These are phyloP conservation scores for Sclerotinia glacialis DNA, from an alignment of 2,329 filamentous ascomycete species.

Conservation along the genomic window DNA sequence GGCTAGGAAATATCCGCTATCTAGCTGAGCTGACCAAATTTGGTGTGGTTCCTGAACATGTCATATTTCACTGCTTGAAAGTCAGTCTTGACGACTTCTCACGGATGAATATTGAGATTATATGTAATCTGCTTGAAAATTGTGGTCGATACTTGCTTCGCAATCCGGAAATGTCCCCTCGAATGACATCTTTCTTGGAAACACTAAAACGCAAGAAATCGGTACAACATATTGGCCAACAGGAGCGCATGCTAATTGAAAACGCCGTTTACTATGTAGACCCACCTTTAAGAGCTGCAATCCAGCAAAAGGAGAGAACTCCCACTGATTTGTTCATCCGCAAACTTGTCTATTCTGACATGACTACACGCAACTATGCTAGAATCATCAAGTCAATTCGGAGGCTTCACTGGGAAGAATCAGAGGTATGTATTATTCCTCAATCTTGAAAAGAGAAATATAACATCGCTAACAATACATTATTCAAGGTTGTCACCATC, in stretches of 20 bases:
- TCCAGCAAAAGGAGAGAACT: conserved; percentile 93
- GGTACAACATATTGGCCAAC: conserved; percentile 89
- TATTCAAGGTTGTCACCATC: conserved; percentile 39
- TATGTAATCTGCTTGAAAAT: conserved; percentile 92
- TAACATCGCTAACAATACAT: conserved; percentile 16
- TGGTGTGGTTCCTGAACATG: conserved; percentile 94
- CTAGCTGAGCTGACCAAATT: conserved; percentile 97
- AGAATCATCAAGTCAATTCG: conserved; percentile 93
- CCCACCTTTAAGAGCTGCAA: conserved; percentile 86
- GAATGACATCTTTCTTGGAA: conserved; percentile 92
- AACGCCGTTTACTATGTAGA: conserved; percentile 98
- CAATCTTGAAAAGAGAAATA: too few species aligned
- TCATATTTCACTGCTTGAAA: conserved; percentile 98
- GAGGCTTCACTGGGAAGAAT: conserved; percentile 95
- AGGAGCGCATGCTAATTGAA: conserved; percentile 96
- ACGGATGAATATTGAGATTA: conserved; percentile 98
- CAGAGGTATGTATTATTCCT: conserved; percentile 55
- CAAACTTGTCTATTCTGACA: conserved; percentile 87
- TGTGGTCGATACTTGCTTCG: conserved; percentile 92
- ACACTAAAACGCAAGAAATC: conserved; percentile 94
- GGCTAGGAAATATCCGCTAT: conserved; percentile 94
- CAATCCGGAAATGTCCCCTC: conserved; percentile 86
- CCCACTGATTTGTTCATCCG: conserved; percentile 90
- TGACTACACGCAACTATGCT: conserved; percentile 91
- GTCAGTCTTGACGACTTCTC: conserved; percentile 97